Percentiles rank a stretch among this genome's conserved stretches.
phyloP scores from a whole-genome alignment of 2,329 filamentous ascomycete species.

The Fusarium odoratissimum region DNA sequence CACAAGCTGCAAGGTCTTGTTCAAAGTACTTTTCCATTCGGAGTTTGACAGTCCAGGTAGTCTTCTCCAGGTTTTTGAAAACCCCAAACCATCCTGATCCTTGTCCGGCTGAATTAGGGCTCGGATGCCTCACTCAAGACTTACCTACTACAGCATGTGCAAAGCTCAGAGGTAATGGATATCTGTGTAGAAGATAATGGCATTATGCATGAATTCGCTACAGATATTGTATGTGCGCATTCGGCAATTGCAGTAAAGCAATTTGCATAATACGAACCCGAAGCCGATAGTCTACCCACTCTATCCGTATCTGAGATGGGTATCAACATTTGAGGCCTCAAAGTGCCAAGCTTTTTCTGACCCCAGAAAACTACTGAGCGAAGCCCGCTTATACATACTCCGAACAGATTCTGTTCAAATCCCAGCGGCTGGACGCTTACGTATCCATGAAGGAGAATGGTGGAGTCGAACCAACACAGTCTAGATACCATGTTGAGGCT shows the following conservation, averaged over 20 bases:
- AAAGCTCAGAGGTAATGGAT: neutral
- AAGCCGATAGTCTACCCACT: neutral
- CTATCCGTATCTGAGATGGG: neutral
- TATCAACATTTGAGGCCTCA: conserved; percentile 12
- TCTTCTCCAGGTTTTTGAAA: conserved; percentile 32
- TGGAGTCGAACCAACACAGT: conserved; percentile 26
- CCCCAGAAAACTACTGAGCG: conserved; percentile 7
- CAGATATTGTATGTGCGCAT: neutral
- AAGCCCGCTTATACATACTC: conserved; percentile 17
- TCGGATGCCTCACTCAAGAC: conserved; percentile 9
- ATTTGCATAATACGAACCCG: neutral
- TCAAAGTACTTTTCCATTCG: conserved; percentile 4
- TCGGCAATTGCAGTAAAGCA: neutral
- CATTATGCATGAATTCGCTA: neutral
- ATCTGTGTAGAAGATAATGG: neutral
- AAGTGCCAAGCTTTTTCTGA: conserved; percentile 22
- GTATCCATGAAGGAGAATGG: conserved; percentile 15
- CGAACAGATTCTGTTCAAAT: neutral
- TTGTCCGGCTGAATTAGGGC: conserved; percentile 27
- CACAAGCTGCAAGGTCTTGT: neutral
- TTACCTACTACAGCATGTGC: neutral
- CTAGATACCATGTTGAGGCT: conserved; percentile 28
- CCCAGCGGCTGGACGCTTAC: conserved; percentile 22
- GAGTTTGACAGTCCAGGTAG: neutral
- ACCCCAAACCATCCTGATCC: conserved; percentile 10